Conservation (phyloP, 2,329 filamentous ascomycete species). For the Hymenoscyphus fructigenus region DNA sequence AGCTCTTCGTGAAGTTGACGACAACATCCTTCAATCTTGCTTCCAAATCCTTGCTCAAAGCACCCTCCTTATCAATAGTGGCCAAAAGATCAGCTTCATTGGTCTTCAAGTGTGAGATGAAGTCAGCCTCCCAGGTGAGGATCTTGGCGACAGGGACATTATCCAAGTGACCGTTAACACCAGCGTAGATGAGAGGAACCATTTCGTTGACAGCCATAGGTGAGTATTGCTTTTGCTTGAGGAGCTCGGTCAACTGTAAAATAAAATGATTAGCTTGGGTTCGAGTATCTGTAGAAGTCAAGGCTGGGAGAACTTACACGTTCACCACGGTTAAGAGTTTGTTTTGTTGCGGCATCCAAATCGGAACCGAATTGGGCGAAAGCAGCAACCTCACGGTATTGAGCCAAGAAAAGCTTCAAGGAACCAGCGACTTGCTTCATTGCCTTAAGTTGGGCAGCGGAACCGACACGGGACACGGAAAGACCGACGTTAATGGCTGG, state of each 20-base stretch:
- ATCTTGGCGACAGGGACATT: conserved; percentile 86
- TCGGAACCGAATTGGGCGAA: conserved; percentile 99
- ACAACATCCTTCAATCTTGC: conserved; percentile 76
- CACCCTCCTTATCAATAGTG: conserved; percentile 92
- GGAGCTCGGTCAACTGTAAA: conserved; percentile 79
- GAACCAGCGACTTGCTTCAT: conserved; percentile 99
- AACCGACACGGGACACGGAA: conserved; percentile 99
- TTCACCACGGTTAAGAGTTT: conserved; percentile 97
- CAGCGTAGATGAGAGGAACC: conserved; percentile 98
- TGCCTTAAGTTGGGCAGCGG: conserved; percentile 98
- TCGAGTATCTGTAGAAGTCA: conserved; percentile 25
- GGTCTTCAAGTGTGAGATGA: conserved; percentile 86
- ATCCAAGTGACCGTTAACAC: conserved; percentile 98
- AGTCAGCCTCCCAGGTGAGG: conserved; percentile 90
- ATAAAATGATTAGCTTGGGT: conserved; percentile 24
- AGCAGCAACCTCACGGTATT: conserved; percentile 99
- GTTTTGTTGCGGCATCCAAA: conserved; percentile 97
- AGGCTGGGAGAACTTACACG: conserved; percentile 62
- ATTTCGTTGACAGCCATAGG: conserved; percentile 99
- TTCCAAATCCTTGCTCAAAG: conserved; percentile 93
- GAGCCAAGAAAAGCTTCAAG: conserved; percentile 99
- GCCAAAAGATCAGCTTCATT: conserved; percentile 83
- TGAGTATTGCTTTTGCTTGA: conserved; percentile 99
- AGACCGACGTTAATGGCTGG: conserved; percentile 99
- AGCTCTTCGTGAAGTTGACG: conserved; percentile 88